Percentiles rank a stretch among this genome's conserved stretches.
Conservation (phyloP, 1,284 basidiomycete genomes). For the Cystobasidium slooffiae region DNA sequence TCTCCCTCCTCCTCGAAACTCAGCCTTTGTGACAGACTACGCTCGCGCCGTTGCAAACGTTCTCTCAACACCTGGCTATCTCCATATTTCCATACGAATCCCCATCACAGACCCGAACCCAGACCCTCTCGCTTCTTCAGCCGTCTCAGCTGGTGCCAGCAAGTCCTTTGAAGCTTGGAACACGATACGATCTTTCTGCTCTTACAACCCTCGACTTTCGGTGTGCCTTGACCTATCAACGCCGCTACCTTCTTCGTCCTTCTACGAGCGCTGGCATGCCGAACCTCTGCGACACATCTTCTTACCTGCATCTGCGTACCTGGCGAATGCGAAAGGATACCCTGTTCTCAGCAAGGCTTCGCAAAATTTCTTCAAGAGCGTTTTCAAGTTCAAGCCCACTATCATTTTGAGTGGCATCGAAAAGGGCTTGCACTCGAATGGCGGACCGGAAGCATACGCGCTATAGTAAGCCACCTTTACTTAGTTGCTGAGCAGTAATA, state of each 20-base stretch:
- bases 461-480: slow-evolving; percentile 66
- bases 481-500: slow-evolving; percentile 58
- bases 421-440: slow-evolving; percentile 69
- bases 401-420: slow-evolving; percentile 76
- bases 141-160: slow-evolving; percentile 49
- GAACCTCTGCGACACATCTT: slow-evolving; percentile 88
- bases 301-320: slow-evolving; percentile 86
- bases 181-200: slow-evolving; percentile 82
- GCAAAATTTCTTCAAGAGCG: slow-evolving; percentile 82
- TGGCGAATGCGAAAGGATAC: slow-evolving; percentile 94
- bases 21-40: slow-evolving; percentile 84
- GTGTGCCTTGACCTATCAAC: slow-evolving; percentile 89
- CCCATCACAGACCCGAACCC: slow-evolving; percentile 72
- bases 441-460: slow-evolving; percentile 83
- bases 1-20: slow-evolving; percentile 85
- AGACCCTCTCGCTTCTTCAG: slow-evolving; percentile 47
- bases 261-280: slow-evolving; percentile 78
- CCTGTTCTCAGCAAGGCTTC: slow-evolving; percentile 92
- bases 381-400: slow-evolving; percentile 71
- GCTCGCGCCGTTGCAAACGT: slow-evolving; percentile 84
- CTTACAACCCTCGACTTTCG: slow-evolving; percentile 79
- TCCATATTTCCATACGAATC: slow-evolving; percentile 66
- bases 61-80: slow-evolving; percentile 61
- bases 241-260: slow-evolving; percentile 72
- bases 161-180: slow-evolving; percentile 99